phyloP scores from a whole-genome alignment of 1,284 basidiomycete species.

The Pyrrhoderma lamaoense region DNA sequence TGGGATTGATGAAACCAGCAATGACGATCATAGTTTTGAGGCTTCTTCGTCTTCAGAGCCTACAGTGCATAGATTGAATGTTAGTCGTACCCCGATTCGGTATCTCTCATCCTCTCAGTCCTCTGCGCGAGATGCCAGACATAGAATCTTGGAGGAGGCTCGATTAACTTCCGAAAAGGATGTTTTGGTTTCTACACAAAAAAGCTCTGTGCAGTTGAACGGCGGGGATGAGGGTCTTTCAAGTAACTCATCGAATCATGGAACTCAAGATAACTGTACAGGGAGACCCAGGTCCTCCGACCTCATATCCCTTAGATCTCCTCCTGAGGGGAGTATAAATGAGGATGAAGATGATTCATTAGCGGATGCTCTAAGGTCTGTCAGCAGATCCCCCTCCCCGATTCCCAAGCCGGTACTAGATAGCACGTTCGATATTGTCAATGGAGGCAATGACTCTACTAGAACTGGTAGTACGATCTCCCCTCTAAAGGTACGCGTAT shows the following conservation, averaged over 20 bases:
- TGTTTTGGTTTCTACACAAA: neutral
- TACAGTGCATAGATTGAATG: neutral
- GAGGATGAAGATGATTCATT: constrained; percentile 43
- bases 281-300: too few species aligned
- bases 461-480: neutral
- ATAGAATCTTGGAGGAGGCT: neutral
- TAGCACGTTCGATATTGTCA: constrained; percentile 35
- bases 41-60: neutral
- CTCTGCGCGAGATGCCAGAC: too few species aligned
- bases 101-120: too few species aligned
- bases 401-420: constrained; percentile 32
- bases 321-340: constrained; percentile 5
- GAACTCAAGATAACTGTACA: too few species aligned
- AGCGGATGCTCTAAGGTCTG: constrained; percentile 49
- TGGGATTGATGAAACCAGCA: constrained; percentile 52
- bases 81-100: neutral
- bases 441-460: constrained; percentile 28
- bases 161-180: neutral
- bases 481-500: constrained; percentile 35
- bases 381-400: constrained; percentile 50
- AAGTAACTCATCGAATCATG: too few species aligned
- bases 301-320: too few species aligned
- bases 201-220: neutral
- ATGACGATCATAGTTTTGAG: constrained; percentile 16
- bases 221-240: too few species aligned